A percentile compares a stretch with the other conserved stretches of the same genome.
phyloP scores from a whole-genome alignment of 192 early-diverging fungal species.

The Diversispora epigaea region DNA sequence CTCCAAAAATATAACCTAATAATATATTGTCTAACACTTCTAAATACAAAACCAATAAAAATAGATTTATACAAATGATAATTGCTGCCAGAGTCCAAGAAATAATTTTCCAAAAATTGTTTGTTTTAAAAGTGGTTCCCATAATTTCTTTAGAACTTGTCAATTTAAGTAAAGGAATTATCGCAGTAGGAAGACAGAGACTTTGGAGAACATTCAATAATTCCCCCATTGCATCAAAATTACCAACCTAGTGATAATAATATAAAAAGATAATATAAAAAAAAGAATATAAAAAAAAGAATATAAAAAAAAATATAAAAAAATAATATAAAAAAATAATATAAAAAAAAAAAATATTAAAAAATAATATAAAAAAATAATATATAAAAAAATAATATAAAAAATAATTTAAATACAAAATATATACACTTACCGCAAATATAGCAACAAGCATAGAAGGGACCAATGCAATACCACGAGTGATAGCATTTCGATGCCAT shows the following conservation, averaged over 20 bases:
- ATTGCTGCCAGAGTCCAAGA: slow-evolving; percentile 51
- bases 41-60: slow-evolving; percentile 43
- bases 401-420: neutral
- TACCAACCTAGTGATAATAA: slow-evolving; percentile 28
- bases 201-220: slow-evolving; percentile 70
- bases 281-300: neutral
- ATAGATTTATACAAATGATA: slow-evolving; percentile 58
- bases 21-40: slow-evolving; percentile 31
- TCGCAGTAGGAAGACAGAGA: slow-evolving; percentile 62
- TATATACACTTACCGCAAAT: slow-evolving; percentile 40
- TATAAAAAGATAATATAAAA: neutral
- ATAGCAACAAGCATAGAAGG: slow-evolving; percentile 66
- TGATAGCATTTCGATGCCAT: slow-evolving; percentile 63
- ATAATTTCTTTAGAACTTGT: slow-evolving; percentile 54
- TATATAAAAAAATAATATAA: neutral
- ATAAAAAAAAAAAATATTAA: neutral
- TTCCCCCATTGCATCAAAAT: slow-evolving; percentile 67
- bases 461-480: slow-evolving; percentile 61
- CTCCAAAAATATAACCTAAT: slow-evolving; percentile 29
- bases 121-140: slow-evolving; percentile 37
- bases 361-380: neutral
- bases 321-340: neutral
- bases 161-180: slow-evolving; percentile 64
- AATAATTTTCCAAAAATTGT: slow-evolving; percentile 32
- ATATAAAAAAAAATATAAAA: neutral